phyloP scores from a whole-genome alignment of 768 basidiomycete species.

The Pisolithus orientalis region DNA sequence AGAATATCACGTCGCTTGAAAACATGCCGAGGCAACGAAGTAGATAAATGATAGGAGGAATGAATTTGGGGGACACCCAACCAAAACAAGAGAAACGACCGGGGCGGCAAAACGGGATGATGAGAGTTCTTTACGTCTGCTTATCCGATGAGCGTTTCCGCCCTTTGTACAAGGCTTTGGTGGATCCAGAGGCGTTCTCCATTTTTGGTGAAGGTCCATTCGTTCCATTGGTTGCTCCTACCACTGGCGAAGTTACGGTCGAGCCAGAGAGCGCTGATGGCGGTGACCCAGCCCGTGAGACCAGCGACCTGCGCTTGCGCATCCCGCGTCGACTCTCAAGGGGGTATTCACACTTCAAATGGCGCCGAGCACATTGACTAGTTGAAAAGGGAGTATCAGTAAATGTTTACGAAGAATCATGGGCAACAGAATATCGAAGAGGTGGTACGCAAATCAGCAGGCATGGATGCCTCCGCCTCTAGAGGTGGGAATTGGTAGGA shows the following conservation, averaged over 20 bases:
- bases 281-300: slow-evolving; percentile 24
- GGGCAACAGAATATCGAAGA: neutral
- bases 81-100: neutral
- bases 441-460: slow-evolving; percentile 23
- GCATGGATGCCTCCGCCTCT: neutral
- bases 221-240: neutral
- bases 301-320: slow-evolving; percentile 37
- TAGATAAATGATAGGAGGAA: neutral
- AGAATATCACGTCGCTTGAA: neutral
- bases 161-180: neutral
- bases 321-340: slow-evolving; percentile 64
- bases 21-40: neutral
- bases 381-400: slow-evolving; percentile 19
- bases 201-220: neutral
- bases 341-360: slow-evolving; percentile 67
- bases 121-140: neutral
- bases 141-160: neutral
- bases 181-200: neutral
- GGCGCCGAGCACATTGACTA: slow-evolving; percentile 70
- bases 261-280: slow-evolving; percentile 5
- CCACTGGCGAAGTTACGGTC: neutral
- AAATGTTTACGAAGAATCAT: neutral
- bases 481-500: slow-evolving; percentile 16
- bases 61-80: neutral
- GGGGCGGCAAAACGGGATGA: neutral